These are phyloP conservation scores for Aeminium ludgeri DNA, from an alignment of 495 filamentous ascomycete species.

Conservation along the genomic window DNA sequence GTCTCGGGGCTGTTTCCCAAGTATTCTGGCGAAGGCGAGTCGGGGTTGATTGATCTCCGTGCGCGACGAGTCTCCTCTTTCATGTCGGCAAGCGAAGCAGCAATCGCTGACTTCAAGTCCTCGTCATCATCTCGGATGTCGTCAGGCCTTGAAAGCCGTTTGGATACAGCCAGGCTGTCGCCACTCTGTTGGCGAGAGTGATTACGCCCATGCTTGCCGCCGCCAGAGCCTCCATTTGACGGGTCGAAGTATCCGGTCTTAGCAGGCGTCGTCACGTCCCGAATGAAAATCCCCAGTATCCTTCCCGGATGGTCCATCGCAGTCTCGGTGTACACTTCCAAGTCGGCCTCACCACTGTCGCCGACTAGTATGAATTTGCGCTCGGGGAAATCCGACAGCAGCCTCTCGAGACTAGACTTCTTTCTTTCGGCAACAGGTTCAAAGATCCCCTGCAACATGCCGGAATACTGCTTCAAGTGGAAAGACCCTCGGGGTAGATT, in stretches of 20 bases:
- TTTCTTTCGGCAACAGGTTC: constrained; percentile 94
- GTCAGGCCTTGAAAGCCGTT: constrained; percentile 10
- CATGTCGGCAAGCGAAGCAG: constrained; percentile 23
- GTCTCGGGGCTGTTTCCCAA: background rate
- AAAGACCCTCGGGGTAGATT: constrained; percentile 75
- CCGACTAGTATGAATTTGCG: constrained; percentile 82
- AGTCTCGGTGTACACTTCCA: constrained; percentile 95
- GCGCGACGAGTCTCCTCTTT: constrained; percentile 17
- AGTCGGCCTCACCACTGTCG: constrained; percentile 89
- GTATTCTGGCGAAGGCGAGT: constrained; percentile 6
- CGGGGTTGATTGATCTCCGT: constrained; percentile 15
- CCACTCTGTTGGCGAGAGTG: constrained; percentile 7
- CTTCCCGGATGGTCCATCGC: constrained; percentile 64
- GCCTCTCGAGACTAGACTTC: constrained; percentile 65
- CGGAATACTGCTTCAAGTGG: constrained; percentile 86
- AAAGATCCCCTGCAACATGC: constrained; percentile 94
- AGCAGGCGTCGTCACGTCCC: constrained; percentile 73
- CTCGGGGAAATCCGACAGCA: constrained; percentile 77
- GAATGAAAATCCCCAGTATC: constrained; percentile 75
- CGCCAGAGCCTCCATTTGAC: constrained; percentile 31
- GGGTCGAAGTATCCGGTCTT: constrained; percentile 60
- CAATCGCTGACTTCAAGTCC: constrained; percentile 24
- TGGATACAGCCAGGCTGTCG: constrained; percentile 5
- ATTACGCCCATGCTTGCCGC: constrained; percentile 16
- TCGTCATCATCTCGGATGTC: constrained; percentile 21